A percentile compares a stretch with the other conserved stretches of the same genome.
Conservation (phyloP, 2,329 filamentous ascomycete species). For the Fusarium euwallaceae region DNA sequence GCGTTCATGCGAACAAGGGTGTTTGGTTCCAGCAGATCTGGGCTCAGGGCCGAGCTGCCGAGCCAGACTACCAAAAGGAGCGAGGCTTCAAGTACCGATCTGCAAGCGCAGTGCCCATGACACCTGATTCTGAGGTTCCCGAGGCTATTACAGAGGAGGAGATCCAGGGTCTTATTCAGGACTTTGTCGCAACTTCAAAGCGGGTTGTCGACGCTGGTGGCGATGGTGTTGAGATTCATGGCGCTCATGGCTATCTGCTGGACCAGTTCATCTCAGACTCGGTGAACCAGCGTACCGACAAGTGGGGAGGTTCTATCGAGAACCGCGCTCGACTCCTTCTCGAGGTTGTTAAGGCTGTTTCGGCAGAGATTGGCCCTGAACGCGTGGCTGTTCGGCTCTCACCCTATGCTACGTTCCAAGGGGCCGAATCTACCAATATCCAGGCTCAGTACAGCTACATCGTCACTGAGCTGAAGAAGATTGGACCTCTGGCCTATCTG, state of each 20-base stretch:
- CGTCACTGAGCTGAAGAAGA: conserved; percentile 44
- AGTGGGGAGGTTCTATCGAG: conserved; percentile 63
- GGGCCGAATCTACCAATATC: conserved; percentile 35
- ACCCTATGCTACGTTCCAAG: conserved; percentile 47
- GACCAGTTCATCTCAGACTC: conserved; percentile 65
- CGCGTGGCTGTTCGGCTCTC: conserved; percentile 58
- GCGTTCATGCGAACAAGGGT: conserved; percentile 47
- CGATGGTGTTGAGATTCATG: conserved; percentile 26
- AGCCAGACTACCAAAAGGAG: conserved; percentile 34
- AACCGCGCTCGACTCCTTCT: conserved; percentile 61
- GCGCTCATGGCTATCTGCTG: conserved; percentile 68
- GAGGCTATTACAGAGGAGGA: conserved; percentile 26
- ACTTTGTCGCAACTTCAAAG: conserved; percentile 22
- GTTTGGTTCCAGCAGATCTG: conserved; percentile 48
- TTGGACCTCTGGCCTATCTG: conserved; percentile 48
- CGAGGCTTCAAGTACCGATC: conserved; percentile 48
- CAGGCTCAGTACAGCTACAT: conserved; percentile 43
- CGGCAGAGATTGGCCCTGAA: conserved; percentile 50
- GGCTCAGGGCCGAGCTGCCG: conserved; percentile 40
- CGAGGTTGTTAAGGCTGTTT: conserved; percentile 58
- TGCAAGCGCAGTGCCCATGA: conserved; percentile 35
- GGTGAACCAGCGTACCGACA: conserved; percentile 59
- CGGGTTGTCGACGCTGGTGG: conserved; percentile 23
- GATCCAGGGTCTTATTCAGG: conserved; percentile 18
- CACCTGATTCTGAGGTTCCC: not conserved